These are phyloP conservation scores for Plantago ovata DNA, from an alignment of 257 asterid species.

Conservation along the genomic window DNA sequence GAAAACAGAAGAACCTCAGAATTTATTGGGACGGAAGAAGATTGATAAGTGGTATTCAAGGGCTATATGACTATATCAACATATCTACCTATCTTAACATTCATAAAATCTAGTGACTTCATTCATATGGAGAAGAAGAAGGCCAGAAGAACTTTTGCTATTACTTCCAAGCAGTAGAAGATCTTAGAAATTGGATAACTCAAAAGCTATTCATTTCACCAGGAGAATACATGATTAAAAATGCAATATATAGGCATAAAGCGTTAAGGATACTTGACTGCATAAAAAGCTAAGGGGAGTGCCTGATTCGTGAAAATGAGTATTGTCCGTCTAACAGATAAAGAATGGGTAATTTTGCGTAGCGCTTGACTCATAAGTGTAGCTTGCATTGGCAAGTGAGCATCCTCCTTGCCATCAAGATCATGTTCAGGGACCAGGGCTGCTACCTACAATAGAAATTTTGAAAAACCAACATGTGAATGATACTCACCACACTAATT, in stretches of 20 bases:
- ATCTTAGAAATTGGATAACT: too few species aligned
- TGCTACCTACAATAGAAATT: constrained; percentile 68
- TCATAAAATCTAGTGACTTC: too few species aligned
- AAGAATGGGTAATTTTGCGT: constrained; percentile 89
- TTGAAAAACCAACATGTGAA: constrained; percentile 8
- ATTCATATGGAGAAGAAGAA: too few species aligned
- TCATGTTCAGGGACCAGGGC: constrained; percentile 95
- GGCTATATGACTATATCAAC: too few species aligned
- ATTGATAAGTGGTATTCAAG: too few species aligned
- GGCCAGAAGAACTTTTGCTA: too few species aligned
- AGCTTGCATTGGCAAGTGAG: constrained; percentile 99
- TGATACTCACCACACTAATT: constrained; percentile 13
- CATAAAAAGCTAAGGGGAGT: constrained; percentile 16
- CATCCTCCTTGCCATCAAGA: constrained; percentile 99
- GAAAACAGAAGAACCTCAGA: too few species aligned
- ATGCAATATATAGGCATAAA: background rate
- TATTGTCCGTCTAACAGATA: constrained; percentile 82
- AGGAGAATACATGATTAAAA: too few species aligned
- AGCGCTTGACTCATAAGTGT: constrained; percentile 98
- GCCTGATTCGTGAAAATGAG: constrained; percentile 92
- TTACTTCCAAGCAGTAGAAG: too few species aligned
- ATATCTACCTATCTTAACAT: too few species aligned
- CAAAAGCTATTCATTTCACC: too few species aligned
- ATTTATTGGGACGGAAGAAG: too few species aligned
- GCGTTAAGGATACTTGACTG: constrained; percentile 1